These are phyloP conservation scores for Pestalotiopsis sp. DNA, from an alignment of 2,329 filamentous ascomycete species.

Conservation along the genomic window DNA sequence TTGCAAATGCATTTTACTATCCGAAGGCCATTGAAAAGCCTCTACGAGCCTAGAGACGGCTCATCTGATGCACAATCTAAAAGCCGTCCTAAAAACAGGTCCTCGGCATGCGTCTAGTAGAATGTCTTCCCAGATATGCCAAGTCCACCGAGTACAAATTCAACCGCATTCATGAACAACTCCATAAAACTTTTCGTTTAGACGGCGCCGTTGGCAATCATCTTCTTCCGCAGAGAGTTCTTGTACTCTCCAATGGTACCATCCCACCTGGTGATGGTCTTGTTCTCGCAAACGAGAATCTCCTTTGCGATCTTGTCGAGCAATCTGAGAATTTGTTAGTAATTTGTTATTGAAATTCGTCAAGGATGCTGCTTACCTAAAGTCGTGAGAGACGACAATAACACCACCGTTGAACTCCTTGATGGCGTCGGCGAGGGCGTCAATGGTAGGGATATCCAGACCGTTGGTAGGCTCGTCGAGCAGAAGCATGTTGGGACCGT, in stretches of 20 bases:
- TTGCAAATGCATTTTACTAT: conserved; percentile 6
- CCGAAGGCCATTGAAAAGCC: not conserved
- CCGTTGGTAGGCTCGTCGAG: conserved; percentile 99
- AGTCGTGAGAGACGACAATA: conserved; percentile 97
- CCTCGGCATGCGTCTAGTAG: conserved; percentile 10
- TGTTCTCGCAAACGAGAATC: conserved; percentile 99
- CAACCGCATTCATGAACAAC: conserved; percentile 1
- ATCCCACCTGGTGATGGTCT: conserved; percentile 87
- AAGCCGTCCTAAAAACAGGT: not conserved
- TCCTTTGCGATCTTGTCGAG: conserved; percentile 99
- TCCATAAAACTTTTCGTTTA: conserved; percentile 46
- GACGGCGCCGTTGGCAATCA: conserved; percentile 85
- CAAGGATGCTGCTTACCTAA: conserved; percentile 68
- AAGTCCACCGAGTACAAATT: conserved; percentile 3
- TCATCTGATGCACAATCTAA: conserved; percentile 13
- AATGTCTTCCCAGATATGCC: conserved; percentile 1
- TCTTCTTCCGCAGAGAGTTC: conserved; percentile 98
- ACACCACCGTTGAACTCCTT: conserved; percentile 96
- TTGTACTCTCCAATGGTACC: conserved; percentile 94
- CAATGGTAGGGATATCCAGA: conserved; percentile 97
- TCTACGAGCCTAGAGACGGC: conserved; percentile 4
- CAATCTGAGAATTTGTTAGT: conserved; percentile 59
- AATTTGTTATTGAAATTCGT: not conserved
- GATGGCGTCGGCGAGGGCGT: conserved; percentile 96
- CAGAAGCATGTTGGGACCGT: conserved; percentile 94